These are phyloP conservation scores for Naganishia sp. DNA, from an alignment of 1,284 basidiomycete genomes.

Conservation along the genomic window DNA sequence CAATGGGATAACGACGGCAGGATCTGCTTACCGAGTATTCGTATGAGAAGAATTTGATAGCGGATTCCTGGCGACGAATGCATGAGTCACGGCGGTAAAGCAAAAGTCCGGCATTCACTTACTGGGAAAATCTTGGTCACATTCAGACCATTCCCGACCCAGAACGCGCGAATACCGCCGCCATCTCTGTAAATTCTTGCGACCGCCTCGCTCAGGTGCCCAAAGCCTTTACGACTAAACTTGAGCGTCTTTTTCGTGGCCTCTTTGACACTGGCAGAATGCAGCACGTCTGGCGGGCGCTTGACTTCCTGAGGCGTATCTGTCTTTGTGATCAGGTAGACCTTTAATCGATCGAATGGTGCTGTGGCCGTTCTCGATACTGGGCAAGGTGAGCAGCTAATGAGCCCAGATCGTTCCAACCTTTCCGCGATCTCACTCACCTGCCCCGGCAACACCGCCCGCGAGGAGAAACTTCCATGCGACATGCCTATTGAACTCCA, in stretches of 20 bases:
- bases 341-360: constrained; percentile 94
- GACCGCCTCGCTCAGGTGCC: constrained; percentile 71
- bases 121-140: constrained; percentile 84
- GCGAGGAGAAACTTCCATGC: constrained; percentile 88
- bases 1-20: neutral
- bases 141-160: constrained; percentile 68
- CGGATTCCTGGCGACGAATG: constrained; percentile 65
- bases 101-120: constrained; percentile 32
- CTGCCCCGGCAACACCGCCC: constrained; percentile 89
- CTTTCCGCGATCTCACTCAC: constrained; percentile 55
- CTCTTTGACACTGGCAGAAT: constrained; percentile 36
- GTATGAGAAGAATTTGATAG: constrained; percentile 97
- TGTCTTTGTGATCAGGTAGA: constrained; percentile 87
- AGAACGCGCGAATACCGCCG: constrained; percentile 82
- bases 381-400: constrained; percentile 42
- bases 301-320: constrained; percentile 33
- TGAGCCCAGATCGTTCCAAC: too few species aligned
- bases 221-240: constrained; percentile 58
- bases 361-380: constrained; percentile 96
- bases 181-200: constrained; percentile 80
- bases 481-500: constrained; percentile 66
- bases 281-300: constrained; percentile 56
- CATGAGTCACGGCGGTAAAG: neutral
- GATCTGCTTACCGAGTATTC: constrained; percentile 74
- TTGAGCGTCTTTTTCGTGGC: constrained; percentile 36